Conservation (phyloP, 2,329 filamentous ascomycete genomes). For the Cladosporium sp. region DNA sequence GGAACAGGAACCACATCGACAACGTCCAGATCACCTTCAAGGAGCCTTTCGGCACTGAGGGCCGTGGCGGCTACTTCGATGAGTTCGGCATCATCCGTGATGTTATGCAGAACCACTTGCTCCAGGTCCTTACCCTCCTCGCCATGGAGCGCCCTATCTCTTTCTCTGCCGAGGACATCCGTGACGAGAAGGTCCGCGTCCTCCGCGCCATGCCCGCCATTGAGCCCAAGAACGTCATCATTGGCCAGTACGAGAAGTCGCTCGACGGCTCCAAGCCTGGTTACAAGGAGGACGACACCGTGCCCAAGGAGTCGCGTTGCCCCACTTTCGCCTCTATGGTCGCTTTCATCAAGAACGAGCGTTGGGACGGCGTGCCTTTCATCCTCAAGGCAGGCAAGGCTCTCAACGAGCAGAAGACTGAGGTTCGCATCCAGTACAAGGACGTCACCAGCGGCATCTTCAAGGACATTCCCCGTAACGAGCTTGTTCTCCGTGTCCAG, state of each 20-base stretch:
- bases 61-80: constrained; percentile 97
- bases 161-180: constrained; percentile 96
- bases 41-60: constrained; percentile 97
- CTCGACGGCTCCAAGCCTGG: constrained; percentile 93
- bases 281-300: constrained; percentile 98
- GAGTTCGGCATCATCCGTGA: constrained; percentile 99
- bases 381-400: constrained; percentile 99
- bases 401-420: constrained; percentile 98
- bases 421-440: constrained; percentile 99
- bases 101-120: constrained; percentile 99
- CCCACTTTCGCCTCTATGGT: constrained; percentile 97
- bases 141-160: constrained; percentile 98
- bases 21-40: constrained; percentile 99
- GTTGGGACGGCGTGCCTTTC: constrained; percentile 98
- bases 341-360: constrained; percentile 98
- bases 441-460: constrained; percentile 99
- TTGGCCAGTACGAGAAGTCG: constrained; percentile 96
- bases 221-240: constrained; percentile 99
- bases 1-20: constrained; percentile 99
- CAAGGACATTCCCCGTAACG: constrained; percentile 98
- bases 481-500: constrained; percentile 98
- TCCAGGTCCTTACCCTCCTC: constrained; percentile 92
- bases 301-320: constrained; percentile 95
- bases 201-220: constrained; percentile 90
- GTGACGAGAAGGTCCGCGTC: constrained; percentile 97